Evolutionary conservation across 108 stramenopile genomes (phyloP), one percentile per base, ranked within the genome.

Genomic region (Nannochloropsis gaditana): DNA sequence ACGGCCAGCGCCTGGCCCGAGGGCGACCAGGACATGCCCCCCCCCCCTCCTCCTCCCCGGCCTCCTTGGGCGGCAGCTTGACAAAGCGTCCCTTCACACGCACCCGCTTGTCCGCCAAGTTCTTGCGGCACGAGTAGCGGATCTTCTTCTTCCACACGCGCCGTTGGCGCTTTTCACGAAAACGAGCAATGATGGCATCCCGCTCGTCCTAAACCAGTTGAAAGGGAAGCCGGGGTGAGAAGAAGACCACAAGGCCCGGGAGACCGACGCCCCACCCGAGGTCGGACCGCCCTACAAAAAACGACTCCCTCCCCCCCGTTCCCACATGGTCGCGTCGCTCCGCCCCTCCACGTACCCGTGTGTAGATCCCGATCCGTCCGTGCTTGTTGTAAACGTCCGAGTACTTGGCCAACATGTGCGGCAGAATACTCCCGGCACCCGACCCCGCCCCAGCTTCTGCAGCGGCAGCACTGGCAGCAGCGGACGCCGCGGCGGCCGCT

Each of bases 21-120:
- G 15, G 9, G 1, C 15, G 15, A 83, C 11, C 41, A 43, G 11
- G 9, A 9, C 83, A n/a, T n/a, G 15, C 83, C 83, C 43, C 43
- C 43, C 82, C 73, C 42, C 84, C 73, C 84, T 85, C 80, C 45
- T 82, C 81, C 21, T 81, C 84, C 9, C 80, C 82, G 11, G 73
- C 21, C 45, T 85, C 84, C 82, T 81, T 80, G 15, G 87, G 79
- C 3, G 82, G 80, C 87, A 88, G 79, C 89, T 98, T 98, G 44
- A 98, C 98, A 87, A 98, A 99, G 43, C 98, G 90, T 9, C 98
- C 98, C 91, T 99, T 99, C 45, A 99, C 94, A 44, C 98, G 91
- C 89, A 96, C 91, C 9, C 98, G 90, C 44, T 96, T 91, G 90
- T 99, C 96, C 10, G 98, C 98, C 45, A 99, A 91, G 89, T 93